Conservation (phyloP, 2,329 filamentous ascomycete genomes). For the Tolypocladium tropicale region DNA sequence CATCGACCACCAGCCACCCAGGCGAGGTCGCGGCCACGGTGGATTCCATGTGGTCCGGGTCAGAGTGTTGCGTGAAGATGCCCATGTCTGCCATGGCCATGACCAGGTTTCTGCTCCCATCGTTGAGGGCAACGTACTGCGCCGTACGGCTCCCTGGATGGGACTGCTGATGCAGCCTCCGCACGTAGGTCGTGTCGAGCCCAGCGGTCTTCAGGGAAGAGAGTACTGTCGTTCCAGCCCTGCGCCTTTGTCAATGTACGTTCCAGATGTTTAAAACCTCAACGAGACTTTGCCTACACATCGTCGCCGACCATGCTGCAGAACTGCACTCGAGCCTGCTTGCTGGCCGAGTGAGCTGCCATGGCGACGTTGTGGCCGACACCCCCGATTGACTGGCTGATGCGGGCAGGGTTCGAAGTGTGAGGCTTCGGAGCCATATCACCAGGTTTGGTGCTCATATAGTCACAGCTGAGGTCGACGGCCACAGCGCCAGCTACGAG, state of each 20-base stretch:
- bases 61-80: slow-evolving; percentile 55
- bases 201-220: slow-evolving; percentile 53
- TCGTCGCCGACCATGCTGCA: slow-evolving; percentile 79
- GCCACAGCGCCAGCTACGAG: slow-evolving; percentile 86
- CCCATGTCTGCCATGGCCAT: slow-evolving; percentile 94
- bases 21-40: slow-evolving; percentile 46
- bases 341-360: slow-evolving; percentile 62
- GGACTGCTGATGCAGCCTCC: slow-evolving; percentile 37
- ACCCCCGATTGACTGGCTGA: slow-evolving; percentile 76
- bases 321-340: slow-evolving; percentile 52
- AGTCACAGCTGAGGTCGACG: slow-evolving; percentile 80
- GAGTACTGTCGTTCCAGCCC: slow-evolving; percentile 64
- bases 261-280: not conserved
- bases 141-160: slow-evolving; percentile 58
- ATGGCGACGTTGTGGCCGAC: slow-evolving; percentile 88
- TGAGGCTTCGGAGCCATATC: slow-evolving; percentile 42
- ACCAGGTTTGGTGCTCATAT: slow-evolving; percentile 21
- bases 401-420: slow-evolving; percentile 78
- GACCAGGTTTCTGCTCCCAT: slow-evolving; percentile 71
- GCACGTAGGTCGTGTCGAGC: slow-evolving; percentile 55
- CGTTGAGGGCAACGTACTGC: slow-evolving; percentile 87
- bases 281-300: slow-evolving; percentile 33
- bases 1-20: slow-evolving; percentile 77
- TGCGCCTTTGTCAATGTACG: slow-evolving; percentile 13
- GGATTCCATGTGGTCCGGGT: slow-evolving; percentile 48